Evolutionary conservation across 2,329 filamentous ascomycete genomes (phyloP).

Genomic region (Arthrinium phaeospermum): DNA sequence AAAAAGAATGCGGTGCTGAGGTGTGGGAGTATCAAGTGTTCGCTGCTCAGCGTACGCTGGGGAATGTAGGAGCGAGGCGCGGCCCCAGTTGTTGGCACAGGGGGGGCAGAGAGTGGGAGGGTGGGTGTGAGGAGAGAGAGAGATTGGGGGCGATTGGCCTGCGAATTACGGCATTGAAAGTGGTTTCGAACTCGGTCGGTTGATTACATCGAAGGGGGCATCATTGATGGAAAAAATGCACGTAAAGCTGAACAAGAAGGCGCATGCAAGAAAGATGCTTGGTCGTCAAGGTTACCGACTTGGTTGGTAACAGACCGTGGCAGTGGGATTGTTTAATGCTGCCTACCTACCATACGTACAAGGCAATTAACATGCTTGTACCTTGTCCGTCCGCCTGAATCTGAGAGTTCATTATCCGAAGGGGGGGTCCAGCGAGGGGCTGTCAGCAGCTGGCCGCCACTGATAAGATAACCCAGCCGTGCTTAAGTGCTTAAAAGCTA

Average conservation of each 20-base stretch:
- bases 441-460: constrained; percentile 15
- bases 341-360: background rate
- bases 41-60: background rate
- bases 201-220: constrained; percentile 9
- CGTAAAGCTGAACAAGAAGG: background rate
- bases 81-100: constrained; percentile 6
- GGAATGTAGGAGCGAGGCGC: constrained; percentile 6
- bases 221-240: background rate
- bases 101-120: background rate
- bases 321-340: background rate
- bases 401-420: constrained; percentile 8
- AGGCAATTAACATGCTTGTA: constrained; percentile 10
- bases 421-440: background rate
- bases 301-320: constrained; percentile 10
- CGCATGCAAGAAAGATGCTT: constrained; percentile 10
- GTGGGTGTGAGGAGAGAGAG: background rate
- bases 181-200: background rate
- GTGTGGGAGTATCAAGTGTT: background rate
- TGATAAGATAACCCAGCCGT: background rate
- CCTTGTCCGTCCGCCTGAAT: constrained; percentile 4
- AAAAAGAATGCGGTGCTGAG: background rate
- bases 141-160: constrained; percentile 14
- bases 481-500: background rate
- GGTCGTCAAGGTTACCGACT: constrained; percentile 15
- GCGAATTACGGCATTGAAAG: constrained; percentile 17